phyloP scores from a whole-genome alignment of 2,329 filamentous ascomycete species.

The Aureobasidium sp. region DNA sequence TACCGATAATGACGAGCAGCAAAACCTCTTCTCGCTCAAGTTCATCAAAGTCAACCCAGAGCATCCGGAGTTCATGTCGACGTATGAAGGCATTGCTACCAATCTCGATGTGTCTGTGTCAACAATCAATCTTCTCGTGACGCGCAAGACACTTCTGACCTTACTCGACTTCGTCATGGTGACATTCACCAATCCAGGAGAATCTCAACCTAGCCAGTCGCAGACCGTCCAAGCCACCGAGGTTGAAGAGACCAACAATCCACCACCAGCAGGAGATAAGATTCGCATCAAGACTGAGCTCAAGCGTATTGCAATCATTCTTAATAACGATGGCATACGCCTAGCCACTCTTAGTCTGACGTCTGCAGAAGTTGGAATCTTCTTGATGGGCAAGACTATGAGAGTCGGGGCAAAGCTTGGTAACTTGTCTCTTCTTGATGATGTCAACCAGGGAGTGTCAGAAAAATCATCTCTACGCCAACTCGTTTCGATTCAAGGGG shows the following conservation, averaged over 20 bases:
- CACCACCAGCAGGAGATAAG: constrained; percentile 52
- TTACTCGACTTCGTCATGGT: constrained; percentile 88
- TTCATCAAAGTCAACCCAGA: constrained; percentile 83
- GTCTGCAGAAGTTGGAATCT: constrained; percentile 84
- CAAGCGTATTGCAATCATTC: constrained; percentile 84
- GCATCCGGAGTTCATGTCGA: constrained; percentile 86
- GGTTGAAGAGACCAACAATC: constrained; percentile 25
- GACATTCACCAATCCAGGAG: constrained; percentile 65
- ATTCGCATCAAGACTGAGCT: constrained; percentile 91
- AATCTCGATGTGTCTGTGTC: constrained; percentile 88
- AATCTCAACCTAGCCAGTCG: constrained; percentile 21
- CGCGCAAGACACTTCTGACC: constrained; percentile 83
- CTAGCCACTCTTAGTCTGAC: constrained; percentile 88
- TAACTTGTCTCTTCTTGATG: constrained; percentile 81
- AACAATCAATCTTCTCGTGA: constrained; percentile 93
- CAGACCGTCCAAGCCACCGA: constrained; percentile 30
- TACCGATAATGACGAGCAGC: constrained; percentile 60
- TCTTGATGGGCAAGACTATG: constrained; percentile 80
- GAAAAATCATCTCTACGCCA: constrained; percentile 74
- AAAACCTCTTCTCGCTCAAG: constrained; percentile 78
- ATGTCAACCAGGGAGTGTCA: constrained; percentile 84
- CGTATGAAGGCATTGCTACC: constrained; percentile 88
- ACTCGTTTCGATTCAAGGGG: constrained; percentile 87
- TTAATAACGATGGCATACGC: constrained; percentile 96
- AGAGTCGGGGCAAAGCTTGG: constrained; percentile 79